These are phyloP conservation scores for Penicillium sp. DNA, from an alignment of 2,329 filamentous ascomycete genomes.

Conservation along the genomic window DNA sequence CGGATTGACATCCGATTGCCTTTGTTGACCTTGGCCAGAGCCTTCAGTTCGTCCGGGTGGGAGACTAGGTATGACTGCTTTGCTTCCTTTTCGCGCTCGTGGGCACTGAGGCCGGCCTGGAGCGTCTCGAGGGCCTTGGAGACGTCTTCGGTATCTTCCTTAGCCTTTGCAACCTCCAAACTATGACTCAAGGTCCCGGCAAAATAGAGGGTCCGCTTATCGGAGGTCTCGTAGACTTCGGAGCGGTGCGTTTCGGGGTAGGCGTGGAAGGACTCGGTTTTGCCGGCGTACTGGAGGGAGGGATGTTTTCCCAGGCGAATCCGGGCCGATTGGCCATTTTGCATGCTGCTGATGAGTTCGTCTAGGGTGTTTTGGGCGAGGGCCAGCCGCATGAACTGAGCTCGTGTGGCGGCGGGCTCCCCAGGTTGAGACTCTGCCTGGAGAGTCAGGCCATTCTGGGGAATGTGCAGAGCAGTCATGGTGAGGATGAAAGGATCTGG, in stretches of 20 bases:
- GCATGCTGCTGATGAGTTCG: constrained; percentile 50
- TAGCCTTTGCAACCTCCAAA: constrained; percentile 59
- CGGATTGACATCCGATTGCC: constrained; percentile 4
- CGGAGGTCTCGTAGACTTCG: constrained; percentile 60
- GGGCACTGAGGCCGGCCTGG: constrained; percentile 62
- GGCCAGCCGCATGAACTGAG: constrained; percentile 53
- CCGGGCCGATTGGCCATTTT: constrained; percentile 47
- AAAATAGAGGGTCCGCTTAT: constrained; percentile 57
- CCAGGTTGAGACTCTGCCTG: constrained; percentile 36
- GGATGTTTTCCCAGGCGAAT: constrained; percentile 55
- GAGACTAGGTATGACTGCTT: constrained; percentile 55
- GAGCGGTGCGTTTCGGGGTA: constrained; percentile 58
- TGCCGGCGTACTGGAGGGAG: constrained; percentile 62
- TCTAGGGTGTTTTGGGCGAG: constrained; percentile 50
- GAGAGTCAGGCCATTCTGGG: constrained; percentile 47
- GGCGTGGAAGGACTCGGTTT: constrained; percentile 59
- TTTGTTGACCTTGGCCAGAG: constrained; percentile 24
- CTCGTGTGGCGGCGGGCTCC: constrained; percentile 36
- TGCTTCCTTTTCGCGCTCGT: constrained; percentile 64
- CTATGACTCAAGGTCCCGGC: constrained; percentile 62
- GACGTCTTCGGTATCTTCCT: constrained; percentile 58
- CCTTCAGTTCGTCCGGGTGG: constrained; percentile 41
- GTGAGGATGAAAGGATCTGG: constrained; percentile 29
- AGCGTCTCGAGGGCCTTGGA: constrained; percentile 65
- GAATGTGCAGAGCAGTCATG: constrained; percentile 39